Evolutionary conservation across 441 rosid species (phyloP).

Genomic region (Viola pubescens): DNA sequence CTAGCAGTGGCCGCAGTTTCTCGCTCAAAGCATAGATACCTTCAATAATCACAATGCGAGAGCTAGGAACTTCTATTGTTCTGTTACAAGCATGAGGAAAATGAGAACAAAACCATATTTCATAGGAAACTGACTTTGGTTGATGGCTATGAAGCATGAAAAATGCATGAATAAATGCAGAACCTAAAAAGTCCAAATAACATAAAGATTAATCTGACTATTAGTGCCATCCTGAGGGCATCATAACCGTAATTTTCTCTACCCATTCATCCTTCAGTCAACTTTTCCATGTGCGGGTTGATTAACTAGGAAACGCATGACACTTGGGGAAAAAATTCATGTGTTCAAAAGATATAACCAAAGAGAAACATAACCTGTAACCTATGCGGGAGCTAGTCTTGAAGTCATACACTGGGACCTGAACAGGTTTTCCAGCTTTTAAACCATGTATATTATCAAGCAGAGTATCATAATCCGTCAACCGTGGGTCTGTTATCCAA

Average conservation of each 20-base stretch:
- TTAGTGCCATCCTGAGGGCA: neutral
- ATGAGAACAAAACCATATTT: neutral
- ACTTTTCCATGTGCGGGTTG: slow-evolving; percentile 2
- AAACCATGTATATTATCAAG: slow-evolving; percentile 72
- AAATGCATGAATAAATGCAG: neutral
- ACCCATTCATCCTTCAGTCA: neutral
- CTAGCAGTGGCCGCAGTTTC: slow-evolving; percentile 78
- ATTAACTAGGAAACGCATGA: slow-evolving; percentile 11
- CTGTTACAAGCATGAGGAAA: slow-evolving; percentile 33
- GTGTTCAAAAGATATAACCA: slow-evolving; percentile 10
- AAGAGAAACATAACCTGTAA: slow-evolving; percentile 50
- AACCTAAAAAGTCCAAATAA: slow-evolving; percentile 2
- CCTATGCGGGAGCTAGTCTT: slow-evolving; percentile 85
- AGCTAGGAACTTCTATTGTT: slow-evolving; percentile 83
- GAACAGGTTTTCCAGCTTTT: slow-evolving; percentile 75
- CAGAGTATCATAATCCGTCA: slow-evolving; percentile 89
- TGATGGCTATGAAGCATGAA: neutral
- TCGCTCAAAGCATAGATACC: slow-evolving; percentile 93
- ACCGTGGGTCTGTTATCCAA: slow-evolving; percentile 75
- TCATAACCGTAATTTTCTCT: slow-evolving; percentile 1
- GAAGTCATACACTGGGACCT: slow-evolving; percentile 93
- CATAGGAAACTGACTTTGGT: neutral
- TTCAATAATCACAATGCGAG: slow-evolving; percentile 87
- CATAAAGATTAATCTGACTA: slow-evolving; percentile 4
- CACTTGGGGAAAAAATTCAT: slow-evolving; percentile 10